These are phyloP conservation scores for Diplodia corticola DNA, from an alignment of 2,329 filamentous ascomycete species.

Conservation along the genomic window DNA sequence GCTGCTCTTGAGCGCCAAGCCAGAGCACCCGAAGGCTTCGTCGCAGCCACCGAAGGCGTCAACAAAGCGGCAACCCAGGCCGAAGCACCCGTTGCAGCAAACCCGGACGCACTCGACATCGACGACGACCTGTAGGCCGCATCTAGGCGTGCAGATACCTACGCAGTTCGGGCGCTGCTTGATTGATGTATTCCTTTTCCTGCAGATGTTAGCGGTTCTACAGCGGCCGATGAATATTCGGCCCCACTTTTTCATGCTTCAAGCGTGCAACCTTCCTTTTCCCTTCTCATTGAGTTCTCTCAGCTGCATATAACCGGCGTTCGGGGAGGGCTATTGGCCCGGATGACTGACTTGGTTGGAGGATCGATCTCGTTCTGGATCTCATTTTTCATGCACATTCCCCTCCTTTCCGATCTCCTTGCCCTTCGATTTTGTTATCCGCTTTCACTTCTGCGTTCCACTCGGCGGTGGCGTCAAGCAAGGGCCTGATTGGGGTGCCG, in stretches of 20 bases:
- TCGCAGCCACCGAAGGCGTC: slow-evolving; percentile 72
- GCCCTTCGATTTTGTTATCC: background rate
- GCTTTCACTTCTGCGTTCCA: background rate
- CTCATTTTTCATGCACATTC: slow-evolving; percentile 3
- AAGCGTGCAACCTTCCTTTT: slow-evolving; percentile 18
- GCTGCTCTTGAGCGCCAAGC: slow-evolving; percentile 83
- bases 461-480: slow-evolving; percentile 1
- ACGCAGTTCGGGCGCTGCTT: slow-evolving; percentile 8
- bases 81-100: slow-evolving; percentile 55
- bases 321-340: slow-evolving; percentile 7
- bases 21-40: slow-evolving; percentile 86
- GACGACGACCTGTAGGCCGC: slow-evolving; percentile 52
- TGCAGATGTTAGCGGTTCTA: slow-evolving; percentile 10
- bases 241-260: background rate
- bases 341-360: slow-evolving; percentile 14
- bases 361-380: slow-evolving; percentile 16
- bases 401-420: slow-evolving; percentile 11
- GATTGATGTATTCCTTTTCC: slow-evolving; percentile 9
- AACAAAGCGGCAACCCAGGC: slow-evolving; percentile 31
- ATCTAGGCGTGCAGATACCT: slow-evolving; percentile 19
- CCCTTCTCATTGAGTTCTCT: slow-evolving; percentile 15
- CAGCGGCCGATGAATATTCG: background rate
- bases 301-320: slow-evolving; percentile 21
- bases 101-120: slow-evolving; percentile 83
- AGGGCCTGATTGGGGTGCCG: background rate